A percentile compares a stretch with the other conserved stretches of the same genome.
These are phyloP conservation scores for Papiliotrema flavescens DNA, from an alignment of 1,284 basidiomycete species.

Conservation along the genomic window DNA sequence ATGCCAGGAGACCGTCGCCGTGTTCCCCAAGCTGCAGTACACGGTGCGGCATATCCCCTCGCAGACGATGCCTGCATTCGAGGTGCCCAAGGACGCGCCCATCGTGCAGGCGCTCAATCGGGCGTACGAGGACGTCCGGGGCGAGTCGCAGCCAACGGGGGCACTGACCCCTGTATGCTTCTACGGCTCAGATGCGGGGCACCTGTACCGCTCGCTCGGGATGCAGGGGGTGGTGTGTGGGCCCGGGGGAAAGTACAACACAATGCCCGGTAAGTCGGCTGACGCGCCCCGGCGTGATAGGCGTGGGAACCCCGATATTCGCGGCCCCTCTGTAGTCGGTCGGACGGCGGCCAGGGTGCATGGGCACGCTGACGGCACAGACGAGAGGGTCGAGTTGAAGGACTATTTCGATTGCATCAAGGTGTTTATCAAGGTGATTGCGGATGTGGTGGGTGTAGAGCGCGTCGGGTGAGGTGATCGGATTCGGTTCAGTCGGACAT, in stretches of 20 bases:
- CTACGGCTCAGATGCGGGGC: conserved; percentile 16
- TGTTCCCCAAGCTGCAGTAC: conserved; percentile 10
- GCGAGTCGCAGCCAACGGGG: conserved; percentile 12
- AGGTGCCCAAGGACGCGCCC: conserved; percentile 10
- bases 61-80: conserved; percentile 15
- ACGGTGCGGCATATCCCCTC: conserved; percentile 5
- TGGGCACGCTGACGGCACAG: neutral
- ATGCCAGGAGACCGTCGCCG: conserved; percentile 7
- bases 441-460: neutral
- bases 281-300: conserved; percentile 10
- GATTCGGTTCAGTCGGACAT: too few species aligned
- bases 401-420: conserved; percentile 17
- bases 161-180: conserved; percentile 15
- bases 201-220: conserved; percentile 11
- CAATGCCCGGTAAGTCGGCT: conserved; percentile 16
- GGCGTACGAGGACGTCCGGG: conserved; percentile 10
- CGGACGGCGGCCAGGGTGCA: too few species aligned
- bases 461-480: too few species aligned
- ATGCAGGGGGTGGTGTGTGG: conserved; percentile 17
- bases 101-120: conserved; percentile 12
- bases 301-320: too few species aligned
- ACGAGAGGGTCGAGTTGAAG: conserved; percentile 3
- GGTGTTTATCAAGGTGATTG: conserved; percentile 8
- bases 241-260: conserved; percentile 19
- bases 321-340: too few species aligned